Conservation (phyloP, 2,329 filamentous ascomycete genomes). For the Xylaria sp. region DNA sequence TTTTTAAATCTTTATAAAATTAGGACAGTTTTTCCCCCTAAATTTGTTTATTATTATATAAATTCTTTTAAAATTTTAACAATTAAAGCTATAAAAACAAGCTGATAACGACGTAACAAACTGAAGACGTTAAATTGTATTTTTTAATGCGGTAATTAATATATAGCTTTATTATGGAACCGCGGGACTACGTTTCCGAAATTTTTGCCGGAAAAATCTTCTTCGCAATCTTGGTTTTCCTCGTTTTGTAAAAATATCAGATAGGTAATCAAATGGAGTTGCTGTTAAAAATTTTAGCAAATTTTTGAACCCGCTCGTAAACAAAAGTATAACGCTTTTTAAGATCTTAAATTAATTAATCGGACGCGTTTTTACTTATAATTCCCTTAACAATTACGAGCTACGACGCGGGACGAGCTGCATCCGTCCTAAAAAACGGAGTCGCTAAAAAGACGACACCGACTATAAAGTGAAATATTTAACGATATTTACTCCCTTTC, state of each 20-base stretch:
- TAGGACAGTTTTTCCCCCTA: neutral
- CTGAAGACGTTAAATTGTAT: slow-evolving; percentile 6
- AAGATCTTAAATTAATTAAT: slow-evolving; percentile 18
- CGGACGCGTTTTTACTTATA: slow-evolving; percentile 22
- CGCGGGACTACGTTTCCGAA: neutral
- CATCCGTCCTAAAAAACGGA: slow-evolving; percentile 26
- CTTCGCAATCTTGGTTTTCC: slow-evolving; percentile 15
- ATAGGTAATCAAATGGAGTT: slow-evolving; percentile 15
- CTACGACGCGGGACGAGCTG: slow-evolving; percentile 21
- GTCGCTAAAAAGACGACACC: slow-evolving; percentile 29
- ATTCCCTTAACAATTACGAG: slow-evolving; percentile 18
- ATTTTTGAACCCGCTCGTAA: slow-evolving; percentile 14
- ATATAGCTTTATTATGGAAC: slow-evolving; percentile 10
- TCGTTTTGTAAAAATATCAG: slow-evolving; percentile 20
- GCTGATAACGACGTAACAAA: slow-evolving; percentile 15
- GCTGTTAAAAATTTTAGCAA: slow-evolving; percentile 21
- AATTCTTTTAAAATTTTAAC: neutral
- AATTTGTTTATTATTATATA: slow-evolving; percentile 7
- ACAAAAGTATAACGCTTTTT: slow-evolving; percentile 11
- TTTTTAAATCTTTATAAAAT: slow-evolving; percentile 4
- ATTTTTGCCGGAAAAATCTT: slow-evolving; percentile 3
- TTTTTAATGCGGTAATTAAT: slow-evolving; percentile 2
- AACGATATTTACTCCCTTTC: slow-evolving; percentile 21
- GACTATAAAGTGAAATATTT: slow-evolving; percentile 21
- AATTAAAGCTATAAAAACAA: slow-evolving; percentile 6